Conservation (phyloP, 176 grass and related monocot species). For the Otatea glauca region DNA sequence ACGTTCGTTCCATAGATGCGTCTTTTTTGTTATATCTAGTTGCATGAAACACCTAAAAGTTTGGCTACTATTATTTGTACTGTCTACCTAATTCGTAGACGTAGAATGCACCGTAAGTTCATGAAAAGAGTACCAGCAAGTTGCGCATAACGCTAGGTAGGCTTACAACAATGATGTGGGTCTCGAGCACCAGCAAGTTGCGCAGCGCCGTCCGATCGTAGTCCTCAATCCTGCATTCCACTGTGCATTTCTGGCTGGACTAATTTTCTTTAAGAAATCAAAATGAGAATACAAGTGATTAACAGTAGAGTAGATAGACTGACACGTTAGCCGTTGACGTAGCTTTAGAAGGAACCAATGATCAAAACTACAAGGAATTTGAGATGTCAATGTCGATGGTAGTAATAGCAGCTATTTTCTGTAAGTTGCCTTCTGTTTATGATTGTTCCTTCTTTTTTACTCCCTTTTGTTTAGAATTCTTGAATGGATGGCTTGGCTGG, state of each 20-base stretch:
- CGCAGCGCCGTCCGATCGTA: conserved; percentile 17
- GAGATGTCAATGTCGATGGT: neutral
- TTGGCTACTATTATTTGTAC: too few species aligned
- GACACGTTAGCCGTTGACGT: conserved; percentile 28
- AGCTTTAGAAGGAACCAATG: neutral
- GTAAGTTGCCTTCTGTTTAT: neutral
- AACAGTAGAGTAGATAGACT: neutral
- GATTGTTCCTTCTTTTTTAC: neutral
- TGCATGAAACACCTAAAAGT: too few species aligned
- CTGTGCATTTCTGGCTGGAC: neutral
- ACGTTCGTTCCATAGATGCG: too few species aligned
- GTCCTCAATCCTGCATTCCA: neutral
- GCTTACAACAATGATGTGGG: too few species aligned
- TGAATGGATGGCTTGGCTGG: too few species aligned
- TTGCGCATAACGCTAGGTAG: too few species aligned
- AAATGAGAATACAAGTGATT: neutral
- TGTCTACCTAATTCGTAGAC: too few species aligned
- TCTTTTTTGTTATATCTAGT: too few species aligned
- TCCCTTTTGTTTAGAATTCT: neutral
- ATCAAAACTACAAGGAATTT: neutral
- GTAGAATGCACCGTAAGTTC: too few species aligned
- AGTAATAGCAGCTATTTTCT: neutral
- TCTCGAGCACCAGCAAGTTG: conserved; percentile 9
- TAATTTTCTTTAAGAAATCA: neutral
- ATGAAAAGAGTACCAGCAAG: too few species aligned